These are phyloP conservation scores for Kitagawia praeruptora DNA, from an alignment of 129 eudicot genomes.

Conservation along the genomic window DNA sequence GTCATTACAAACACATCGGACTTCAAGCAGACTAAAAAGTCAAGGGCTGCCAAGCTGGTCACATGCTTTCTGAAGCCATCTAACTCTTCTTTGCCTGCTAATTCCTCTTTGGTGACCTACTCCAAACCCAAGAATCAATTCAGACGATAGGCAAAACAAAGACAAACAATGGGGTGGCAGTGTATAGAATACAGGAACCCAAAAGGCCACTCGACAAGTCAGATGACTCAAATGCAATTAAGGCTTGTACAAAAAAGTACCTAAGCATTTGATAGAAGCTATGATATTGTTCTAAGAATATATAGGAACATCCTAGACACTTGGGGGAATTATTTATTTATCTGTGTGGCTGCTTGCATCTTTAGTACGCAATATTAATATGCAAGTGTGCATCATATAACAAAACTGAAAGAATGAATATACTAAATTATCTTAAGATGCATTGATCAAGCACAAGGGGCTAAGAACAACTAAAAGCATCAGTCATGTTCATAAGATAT, in stretches of 20 bases:
- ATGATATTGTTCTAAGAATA: background rate
- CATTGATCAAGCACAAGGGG: background rate
- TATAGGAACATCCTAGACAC: background rate
- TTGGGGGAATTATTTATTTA: background rate
- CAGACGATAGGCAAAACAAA: background rate
- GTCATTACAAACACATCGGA: conserved; percentile 98
- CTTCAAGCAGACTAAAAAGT: conserved; percentile 86
- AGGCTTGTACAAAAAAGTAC: background rate
- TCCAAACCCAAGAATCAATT: background rate
- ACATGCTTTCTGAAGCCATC: conserved; percentile 88
- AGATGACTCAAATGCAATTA: background rate
- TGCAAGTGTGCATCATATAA: background rate
- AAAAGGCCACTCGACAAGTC: background rate
- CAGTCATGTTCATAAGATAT: background rate
- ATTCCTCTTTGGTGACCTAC: conserved; percentile 93
- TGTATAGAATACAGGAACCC: background rate
- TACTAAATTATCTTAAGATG: background rate
- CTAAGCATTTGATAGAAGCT: background rate
- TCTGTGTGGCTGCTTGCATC: background rate
- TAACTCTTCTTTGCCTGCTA: conserved; percentile 73
- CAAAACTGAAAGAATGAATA: too few relatives aligned
- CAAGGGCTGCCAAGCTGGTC: conserved; percentile 92
- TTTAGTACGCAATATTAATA: background rate
- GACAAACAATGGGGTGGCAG: background rate
- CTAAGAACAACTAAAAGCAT: background rate